These are phyloP conservation scores for Nigrospora sphaerica DNA, from an alignment of 2,329 filamentous ascomycete species.

Conservation along the genomic window DNA sequence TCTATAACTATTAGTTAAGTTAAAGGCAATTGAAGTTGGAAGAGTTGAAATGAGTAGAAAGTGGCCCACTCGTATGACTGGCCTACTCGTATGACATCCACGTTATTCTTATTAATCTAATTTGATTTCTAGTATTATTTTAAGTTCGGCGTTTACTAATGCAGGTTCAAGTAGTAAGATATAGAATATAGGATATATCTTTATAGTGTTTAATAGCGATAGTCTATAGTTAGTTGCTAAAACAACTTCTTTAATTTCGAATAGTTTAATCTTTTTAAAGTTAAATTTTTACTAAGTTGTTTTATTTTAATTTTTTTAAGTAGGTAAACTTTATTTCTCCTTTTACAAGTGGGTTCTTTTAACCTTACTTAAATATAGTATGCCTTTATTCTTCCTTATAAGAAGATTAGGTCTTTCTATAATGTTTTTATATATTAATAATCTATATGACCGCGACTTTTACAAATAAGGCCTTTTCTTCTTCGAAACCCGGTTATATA, in stretches of 20 bases:
- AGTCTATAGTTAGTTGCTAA: constrained; percentile 1
- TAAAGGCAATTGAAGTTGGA: no score
- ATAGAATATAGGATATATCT: not conserved
- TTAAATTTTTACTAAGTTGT: not conserved
- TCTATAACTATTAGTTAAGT: no score
- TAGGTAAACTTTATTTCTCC: not conserved
- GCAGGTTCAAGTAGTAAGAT: not conserved
- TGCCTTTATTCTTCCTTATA: not conserved
- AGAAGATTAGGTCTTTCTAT: not conserved
- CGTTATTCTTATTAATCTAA: not conserved
- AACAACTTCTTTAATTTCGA: not conserved
- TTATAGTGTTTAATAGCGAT: not conserved
- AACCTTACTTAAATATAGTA: not conserved
- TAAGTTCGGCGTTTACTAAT: not conserved
- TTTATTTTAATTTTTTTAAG: constrained; percentile 1
- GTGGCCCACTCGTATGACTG: no score
- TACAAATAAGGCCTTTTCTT: not conserved
- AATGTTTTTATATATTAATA: not conserved
- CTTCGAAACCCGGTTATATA: not conserved
- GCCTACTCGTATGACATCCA: no score
- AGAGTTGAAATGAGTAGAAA: no score
- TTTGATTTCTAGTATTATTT: not conserved
- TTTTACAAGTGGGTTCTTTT: not conserved
- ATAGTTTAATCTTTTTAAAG: constrained; percentile 1
- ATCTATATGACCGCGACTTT: not conserved